Base-by-base conservation (phyloP, 805 yeast genomes). In the Myxozyma neglecta region DNA sequence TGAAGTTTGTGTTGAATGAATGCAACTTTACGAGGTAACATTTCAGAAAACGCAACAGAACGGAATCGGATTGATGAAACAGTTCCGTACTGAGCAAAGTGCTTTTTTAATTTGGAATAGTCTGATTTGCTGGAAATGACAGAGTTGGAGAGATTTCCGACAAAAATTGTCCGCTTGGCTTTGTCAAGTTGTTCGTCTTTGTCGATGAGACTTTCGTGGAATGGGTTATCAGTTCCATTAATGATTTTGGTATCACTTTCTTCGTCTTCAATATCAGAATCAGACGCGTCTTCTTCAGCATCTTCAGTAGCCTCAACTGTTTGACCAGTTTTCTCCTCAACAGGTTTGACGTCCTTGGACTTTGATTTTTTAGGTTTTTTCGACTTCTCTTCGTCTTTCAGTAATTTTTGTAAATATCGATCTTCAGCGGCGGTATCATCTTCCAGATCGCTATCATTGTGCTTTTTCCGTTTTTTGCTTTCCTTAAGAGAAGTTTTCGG, bases 11-110 rank as follows among this genome's bases (percentile, higher is more conserved):
- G 90, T 70, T 86, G 83, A 63, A 89, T 87, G 72, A 86, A 90
- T 0, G 99, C 98, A 42, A 89, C 91, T 71, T 91, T 93, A 73
- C 97, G 83, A 57, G 98, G 98, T 53, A 91, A 79, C 39, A 88
- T 85, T 71, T 91, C 96, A 58, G 87, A 85, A 66, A 92, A 90
- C 1, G 97, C 89, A 67, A 94, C 87, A 1, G 97, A 91, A 76
- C 99, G 83, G 79, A 91, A 94, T 74, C 99, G 82, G 54, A 91
- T 80, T 11, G 97, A 88, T 52, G 84, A 86, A 53, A 93, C 78
- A 24, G 76, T 74, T 11, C 89, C 89, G 57, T 71, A 60, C 8
- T 61, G 57, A 20, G 58, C 37, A 43, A 63, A 66, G 36, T 53
- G 58, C 45, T 56, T 56, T 45, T 59, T 61, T 10, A 61, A 46